These are phyloP conservation scores for Bolboschoenoplectus hybrid DNA, from an alignment of 202 grass and related monocot genomes.

Conservation along the genomic window DNA sequence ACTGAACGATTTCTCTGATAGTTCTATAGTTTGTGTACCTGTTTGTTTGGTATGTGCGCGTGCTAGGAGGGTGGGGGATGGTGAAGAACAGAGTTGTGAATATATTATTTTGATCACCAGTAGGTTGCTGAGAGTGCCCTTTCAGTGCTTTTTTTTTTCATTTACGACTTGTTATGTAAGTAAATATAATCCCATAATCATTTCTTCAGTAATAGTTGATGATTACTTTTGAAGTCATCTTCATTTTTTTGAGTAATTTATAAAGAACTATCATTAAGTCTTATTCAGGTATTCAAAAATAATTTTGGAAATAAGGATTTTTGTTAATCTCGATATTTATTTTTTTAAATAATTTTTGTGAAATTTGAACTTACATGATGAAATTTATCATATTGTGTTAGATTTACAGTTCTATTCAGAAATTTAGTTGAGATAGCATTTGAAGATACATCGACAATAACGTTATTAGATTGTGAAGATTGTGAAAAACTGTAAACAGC, in stretches of 20 bases:
- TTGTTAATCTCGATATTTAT: no score
- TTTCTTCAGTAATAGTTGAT: neutral
- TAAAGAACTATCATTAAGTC: neutral
- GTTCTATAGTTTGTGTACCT: neutral
- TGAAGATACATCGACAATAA: neutral
- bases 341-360: no score
- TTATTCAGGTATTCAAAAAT: neutral
- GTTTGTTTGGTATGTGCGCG: neutral
- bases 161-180: constrained; percentile 29
- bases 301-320: no score
- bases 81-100: constrained; percentile 28
- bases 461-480: neutral
- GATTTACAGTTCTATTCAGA: neutral
- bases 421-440: neutral
- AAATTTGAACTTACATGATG: no score
- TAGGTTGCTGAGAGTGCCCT: constrained; percentile 18
- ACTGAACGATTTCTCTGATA: constrained; percentile 13
- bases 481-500: no score
- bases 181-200: constrained; percentile 25
- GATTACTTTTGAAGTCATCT: neutral
- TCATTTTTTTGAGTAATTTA: neutral
- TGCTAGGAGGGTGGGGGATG: neutral
- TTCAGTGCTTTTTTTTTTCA: constrained; percentile 9
- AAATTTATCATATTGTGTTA: no score
- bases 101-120: constrained; percentile 31